phyloP scores from a whole-genome alignment of 2,329 filamentous ascomycete species.

The Diaporthe citrichinensis region DNA sequence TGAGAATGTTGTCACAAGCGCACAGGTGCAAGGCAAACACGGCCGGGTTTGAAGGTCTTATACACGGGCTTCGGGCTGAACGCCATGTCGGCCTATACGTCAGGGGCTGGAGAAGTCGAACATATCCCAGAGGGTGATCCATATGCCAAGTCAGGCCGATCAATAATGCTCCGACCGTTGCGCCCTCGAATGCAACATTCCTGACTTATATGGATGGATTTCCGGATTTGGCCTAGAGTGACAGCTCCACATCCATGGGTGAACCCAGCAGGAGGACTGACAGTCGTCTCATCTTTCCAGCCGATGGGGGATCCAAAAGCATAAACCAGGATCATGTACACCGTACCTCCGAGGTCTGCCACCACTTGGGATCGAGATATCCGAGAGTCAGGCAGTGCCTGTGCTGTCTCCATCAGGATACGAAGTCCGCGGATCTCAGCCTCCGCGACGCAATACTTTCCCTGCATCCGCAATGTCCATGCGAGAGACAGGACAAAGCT shows the following conservation, averaged over 20 bases:
- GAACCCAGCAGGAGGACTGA: background rate
- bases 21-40: background rate
- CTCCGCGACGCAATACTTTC: background rate
- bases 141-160: slow-evolving; percentile 6
- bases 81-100: background rate
- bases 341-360: background rate
- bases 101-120: background rate
- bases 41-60: background rate
- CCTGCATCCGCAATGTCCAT: background rate
- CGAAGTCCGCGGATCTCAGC: background rate
- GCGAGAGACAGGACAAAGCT: background rate
- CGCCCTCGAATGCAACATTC: background rate
- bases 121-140: background rate
- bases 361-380: background rate
- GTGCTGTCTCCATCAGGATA: background rate
- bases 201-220: slow-evolving; percentile 21
- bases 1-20: background rate
- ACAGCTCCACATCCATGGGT: slow-evolving; percentile 30
- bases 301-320: slow-evolving; percentile 4
- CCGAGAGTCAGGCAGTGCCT: background rate
- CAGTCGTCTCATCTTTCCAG: slow-evolving; percentile 18
- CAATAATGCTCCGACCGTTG: slow-evolving; percentile 22
- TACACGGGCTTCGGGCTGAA: background rate
- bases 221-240: slow-evolving; percentile 14
- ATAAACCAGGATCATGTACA: background rate